A percentile compares a stretch with the other conserved stretches of the same genome.
These are phyloP conservation scores for Gryganskiella cystojenkinii DNA, from an alignment of 192 early-diverging fungal genomes.

Conservation along the genomic window DNA sequence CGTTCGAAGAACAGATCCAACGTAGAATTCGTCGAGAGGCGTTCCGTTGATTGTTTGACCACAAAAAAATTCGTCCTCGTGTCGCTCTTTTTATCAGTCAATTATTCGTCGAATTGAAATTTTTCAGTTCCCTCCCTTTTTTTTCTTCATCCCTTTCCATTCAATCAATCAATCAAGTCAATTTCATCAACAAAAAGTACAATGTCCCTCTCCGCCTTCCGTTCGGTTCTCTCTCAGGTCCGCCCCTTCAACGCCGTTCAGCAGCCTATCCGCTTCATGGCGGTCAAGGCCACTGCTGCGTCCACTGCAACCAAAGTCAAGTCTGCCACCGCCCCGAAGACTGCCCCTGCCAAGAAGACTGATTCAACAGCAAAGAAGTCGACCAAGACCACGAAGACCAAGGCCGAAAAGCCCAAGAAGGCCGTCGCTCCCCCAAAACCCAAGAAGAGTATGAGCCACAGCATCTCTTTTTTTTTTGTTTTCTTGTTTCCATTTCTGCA, in stretches of 20 bases:
- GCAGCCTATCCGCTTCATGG: conserved; percentile 38
- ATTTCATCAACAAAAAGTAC: no score
- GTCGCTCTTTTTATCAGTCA: no score
- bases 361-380: background rate
- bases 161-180: no score
- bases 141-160: background rate
- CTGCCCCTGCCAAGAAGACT: conserved; percentile 4
- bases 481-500: background rate
- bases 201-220: conserved; percentile 24
- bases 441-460: conserved; percentile 19
- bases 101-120: no score
- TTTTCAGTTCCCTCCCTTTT: background rate
- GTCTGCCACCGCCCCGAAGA: conserved; percentile 17
- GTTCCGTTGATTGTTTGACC: no score
- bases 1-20: no score
- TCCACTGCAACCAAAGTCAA: conserved; percentile 14
- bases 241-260: background rate
- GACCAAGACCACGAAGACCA: conserved; percentile 6
- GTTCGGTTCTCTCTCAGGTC: conserved; percentile 18
- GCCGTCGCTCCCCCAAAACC: conserved; percentile 6
- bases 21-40: no score
- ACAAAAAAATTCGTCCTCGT: no score
- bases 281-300: conserved; percentile 34
- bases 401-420: conserved; percentile 12
- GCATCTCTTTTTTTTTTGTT: background rate